Conservation (phyloP, 2,329 filamentous ascomycete genomes). For the Dactylellina cionopaga region DNA sequence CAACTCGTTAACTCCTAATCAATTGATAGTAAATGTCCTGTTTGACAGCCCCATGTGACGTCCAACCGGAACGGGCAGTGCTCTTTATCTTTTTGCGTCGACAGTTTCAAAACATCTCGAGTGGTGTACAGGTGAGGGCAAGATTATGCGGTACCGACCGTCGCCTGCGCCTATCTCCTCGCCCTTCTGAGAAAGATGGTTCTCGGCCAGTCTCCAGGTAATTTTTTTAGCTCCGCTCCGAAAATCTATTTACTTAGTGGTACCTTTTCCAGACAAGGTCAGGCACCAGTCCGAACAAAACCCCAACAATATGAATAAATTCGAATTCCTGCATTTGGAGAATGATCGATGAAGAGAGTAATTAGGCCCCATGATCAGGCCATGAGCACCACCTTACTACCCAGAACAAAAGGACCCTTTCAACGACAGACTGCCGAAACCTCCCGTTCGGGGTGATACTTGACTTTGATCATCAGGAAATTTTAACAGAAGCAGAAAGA, state of each 20-base stretch:
- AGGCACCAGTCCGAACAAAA: slow-evolving; percentile 23
- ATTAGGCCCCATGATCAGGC: slow-evolving; percentile 39
- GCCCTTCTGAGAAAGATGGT: background rate
- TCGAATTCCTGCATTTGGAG: slow-evolving; percentile 26
- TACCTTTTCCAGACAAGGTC: slow-evolving; percentile 22
- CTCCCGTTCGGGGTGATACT: background rate
- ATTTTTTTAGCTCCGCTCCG: slow-evolving; percentile 16
- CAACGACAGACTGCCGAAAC: slow-evolving; percentile 23
- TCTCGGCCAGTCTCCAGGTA: slow-evolving; percentile 45
- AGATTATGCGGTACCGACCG: slow-evolving; percentile 11
- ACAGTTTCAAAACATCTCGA: background rate
- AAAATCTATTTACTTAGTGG: background rate
- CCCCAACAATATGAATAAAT: background rate
- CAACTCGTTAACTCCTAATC: too few relatives aligned
- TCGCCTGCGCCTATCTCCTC: background rate
- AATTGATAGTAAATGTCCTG: too few relatives aligned
- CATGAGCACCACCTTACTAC: background rate
- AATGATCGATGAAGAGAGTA: slow-evolving; percentile 33
- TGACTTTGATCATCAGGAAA: background rate
- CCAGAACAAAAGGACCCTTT: background rate
- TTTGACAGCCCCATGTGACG: slow-evolving; percentile 25
- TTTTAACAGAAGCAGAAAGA: background rate
- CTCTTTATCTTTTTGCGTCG: slow-evolving; percentile 3
- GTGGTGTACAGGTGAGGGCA: too few relatives aligned
- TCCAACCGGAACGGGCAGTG: slow-evolving; percentile 21